Base-by-base conservation (phyloP, 1,284 basidiomycete genomes). In the Puccinia coronata region DNA sequence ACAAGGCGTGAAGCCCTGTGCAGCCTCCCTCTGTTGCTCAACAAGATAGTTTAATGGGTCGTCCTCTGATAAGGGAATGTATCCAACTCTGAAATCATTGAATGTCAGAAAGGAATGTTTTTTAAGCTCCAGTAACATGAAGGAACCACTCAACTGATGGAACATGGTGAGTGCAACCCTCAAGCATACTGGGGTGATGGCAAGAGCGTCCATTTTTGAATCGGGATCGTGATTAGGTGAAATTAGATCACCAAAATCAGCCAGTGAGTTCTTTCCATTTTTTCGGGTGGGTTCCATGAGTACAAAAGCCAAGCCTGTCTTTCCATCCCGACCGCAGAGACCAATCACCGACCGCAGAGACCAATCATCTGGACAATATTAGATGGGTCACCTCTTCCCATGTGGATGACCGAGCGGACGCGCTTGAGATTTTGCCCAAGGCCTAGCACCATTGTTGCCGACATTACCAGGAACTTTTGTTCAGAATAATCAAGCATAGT, bases 351-450 rank as follows among this genome's bases (percentile, higher is more conserved):
- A n/a, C n/a, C n/a, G n/a, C n/a, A 70, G 4, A 18, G 28, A 12
- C 67, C 67, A 3, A 51, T 43, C 67, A 70, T 70, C 31, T 70
- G 67, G 6, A 43, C 18, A 23, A 70, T 70, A 31, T 18, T 5
- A 20, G 25, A 5, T 16, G 67, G 67, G 36, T 70, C 67, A n/a
- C 39, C 47, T 5, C 39, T 16, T 2, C 67, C 67, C 67, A 70
- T 70, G n/a, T 47, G 41, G n/a, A 70, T 51, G 43, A 70, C 67
- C 41, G 36, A 70, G 8, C 39, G 28, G 3, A 70, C 67, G 4
- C 47, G 39, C 20, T 41, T 6, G 36, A 12, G n/a, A 36, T 39
- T 51, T 43, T 70, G 67, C 11, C 67, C 67, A 4, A 70, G 36
- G 25, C 67, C 39, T 14, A 70, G 36, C 12, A 23, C 67, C 67